These are phyloP conservation scores for Cucurbita pepo DNA, from an alignment of 306 rosid species.

Conservation along the genomic window DNA sequence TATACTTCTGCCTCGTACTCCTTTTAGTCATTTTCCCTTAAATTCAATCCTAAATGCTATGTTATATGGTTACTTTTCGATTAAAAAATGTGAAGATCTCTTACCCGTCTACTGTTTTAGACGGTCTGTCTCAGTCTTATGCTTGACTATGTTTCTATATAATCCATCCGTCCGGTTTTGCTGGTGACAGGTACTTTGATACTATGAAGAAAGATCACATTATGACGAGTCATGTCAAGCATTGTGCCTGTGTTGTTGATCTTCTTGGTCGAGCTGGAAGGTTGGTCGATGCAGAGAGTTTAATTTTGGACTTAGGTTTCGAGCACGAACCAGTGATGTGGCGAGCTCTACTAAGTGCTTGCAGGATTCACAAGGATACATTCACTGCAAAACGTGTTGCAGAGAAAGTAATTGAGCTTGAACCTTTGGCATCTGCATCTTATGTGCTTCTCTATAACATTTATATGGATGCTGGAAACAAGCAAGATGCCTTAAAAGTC, in stretches of 20 bases:
- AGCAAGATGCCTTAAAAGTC: slow-evolving; percentile 21
- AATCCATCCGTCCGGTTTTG: neutral
- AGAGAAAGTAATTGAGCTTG: slow-evolving; percentile 35
- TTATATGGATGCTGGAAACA: slow-evolving; percentile 30
- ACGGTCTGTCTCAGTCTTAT: neutral
- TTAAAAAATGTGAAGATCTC: neutral
- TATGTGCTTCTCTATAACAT: slow-evolving; percentile 48
- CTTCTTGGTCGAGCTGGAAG: slow-evolving; percentile 44
- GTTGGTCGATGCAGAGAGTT: slow-evolving; percentile 30
- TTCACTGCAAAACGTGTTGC: slow-evolving; percentile 26
- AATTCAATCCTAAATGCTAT: neutral
- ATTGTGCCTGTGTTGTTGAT: slow-evolving; percentile 35
- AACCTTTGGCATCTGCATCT: slow-evolving; percentile 36
- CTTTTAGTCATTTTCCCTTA: neutral
- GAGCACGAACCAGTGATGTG: slow-evolving; percentile 36
- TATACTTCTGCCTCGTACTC: neutral
- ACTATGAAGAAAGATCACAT: slow-evolving; percentile 28
- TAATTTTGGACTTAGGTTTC: slow-evolving; percentile 26
- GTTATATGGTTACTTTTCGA: neutral
- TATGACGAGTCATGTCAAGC: slow-evolving; percentile 26
- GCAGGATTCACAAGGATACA: slow-evolving; percentile 33
- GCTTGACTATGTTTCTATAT: neutral
- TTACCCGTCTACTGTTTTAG: neutral
- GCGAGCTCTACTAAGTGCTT: slow-evolving; percentile 48
- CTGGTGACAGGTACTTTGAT: slow-evolving; percentile 19